Conservation (phyloP, 2,329 filamentous ascomycete genomes). For the Coleophoma eucalyptorum region DNA sequence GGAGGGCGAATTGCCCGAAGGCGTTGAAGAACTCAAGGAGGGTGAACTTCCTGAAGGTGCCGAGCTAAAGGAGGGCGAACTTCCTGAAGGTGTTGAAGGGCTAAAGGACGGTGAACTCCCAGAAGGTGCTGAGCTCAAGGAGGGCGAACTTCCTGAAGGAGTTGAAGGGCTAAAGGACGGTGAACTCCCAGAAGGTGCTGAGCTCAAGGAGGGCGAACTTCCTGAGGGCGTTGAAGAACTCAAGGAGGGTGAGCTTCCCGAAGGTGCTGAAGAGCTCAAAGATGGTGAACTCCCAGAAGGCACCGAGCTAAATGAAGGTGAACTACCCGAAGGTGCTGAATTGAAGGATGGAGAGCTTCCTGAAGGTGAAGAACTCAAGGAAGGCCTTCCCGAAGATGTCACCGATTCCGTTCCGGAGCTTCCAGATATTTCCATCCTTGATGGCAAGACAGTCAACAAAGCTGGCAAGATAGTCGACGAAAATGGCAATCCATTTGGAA, state of each 20-base stretch:
- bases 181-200: conserved; percentile 11
- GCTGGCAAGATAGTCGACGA: conserved; percentile 47
- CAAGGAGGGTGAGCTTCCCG: conserved; percentile 8
- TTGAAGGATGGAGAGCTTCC: conserved; percentile 7
- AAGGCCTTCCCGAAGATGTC: neutral
- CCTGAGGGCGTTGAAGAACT: conserved; percentile 12
- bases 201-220: neutral
- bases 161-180: conserved; percentile 13
- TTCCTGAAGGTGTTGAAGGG: conserved; percentile 7
- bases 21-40: conserved; percentile 10
- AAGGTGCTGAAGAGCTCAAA: conserved; percentile 2
- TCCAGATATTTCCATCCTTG: conserved; percentile 33
- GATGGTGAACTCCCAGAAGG: conserved; percentile 4
- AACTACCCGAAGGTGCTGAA: conserved; percentile 5
- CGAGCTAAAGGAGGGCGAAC: no score
- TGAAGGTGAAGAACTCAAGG: neutral
- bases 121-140: conserved; percentile 25
- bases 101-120: conserved; percentile 28
- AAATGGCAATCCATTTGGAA: conserved; percentile 49
- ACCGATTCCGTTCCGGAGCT: conserved; percentile 2
- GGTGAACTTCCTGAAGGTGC: conserved; percentile 32
- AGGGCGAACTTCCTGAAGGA: conserved; percentile 18
- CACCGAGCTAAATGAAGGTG: neutral
- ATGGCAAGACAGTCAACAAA: conserved; percentile 53
- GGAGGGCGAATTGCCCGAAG: conserved; percentile 27